These are phyloP conservation scores for Hemisphaericaspora lyxosophila DNA, from an alignment of 1,139 yeast species.

Conservation along the genomic window DNA sequence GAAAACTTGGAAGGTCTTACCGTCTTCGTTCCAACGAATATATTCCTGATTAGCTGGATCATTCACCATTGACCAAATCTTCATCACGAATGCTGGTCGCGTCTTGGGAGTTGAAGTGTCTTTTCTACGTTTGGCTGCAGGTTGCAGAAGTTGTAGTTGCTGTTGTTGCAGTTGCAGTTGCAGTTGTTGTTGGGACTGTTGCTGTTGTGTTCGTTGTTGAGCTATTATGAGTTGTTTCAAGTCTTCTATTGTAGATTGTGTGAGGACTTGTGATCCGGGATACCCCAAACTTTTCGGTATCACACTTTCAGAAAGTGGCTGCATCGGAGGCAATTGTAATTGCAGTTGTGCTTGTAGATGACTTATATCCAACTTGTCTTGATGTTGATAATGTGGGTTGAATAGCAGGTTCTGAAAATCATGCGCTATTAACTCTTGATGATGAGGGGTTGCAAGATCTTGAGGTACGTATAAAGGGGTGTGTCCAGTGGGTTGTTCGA, in stretches of 20 bases:
- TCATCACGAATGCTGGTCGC: slow-evolving; percentile 86
- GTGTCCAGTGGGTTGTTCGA: slow-evolving; percentile 11
- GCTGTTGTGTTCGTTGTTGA: slow-evolving; percentile 14
- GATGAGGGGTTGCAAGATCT: slow-evolving; percentile 6
- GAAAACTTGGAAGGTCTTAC: slow-evolving; percentile 78
- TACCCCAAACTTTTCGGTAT: slow-evolving; percentile 21
- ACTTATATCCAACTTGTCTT: slow-evolving; percentile 2
- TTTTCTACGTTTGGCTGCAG: slow-evolving; percentile 26
- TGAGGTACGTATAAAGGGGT: slow-evolving; percentile 11
- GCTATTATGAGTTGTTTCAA: slow-evolving; percentile 3
- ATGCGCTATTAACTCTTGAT: slow-evolving; percentile 9
- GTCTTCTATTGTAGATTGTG: slow-evolving; percentile 1
- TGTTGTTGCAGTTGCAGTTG: slow-evolving; percentile 5
- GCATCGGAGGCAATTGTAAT: slow-evolving; percentile 31
- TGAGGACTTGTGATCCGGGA: background rate
- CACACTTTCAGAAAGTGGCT: slow-evolving; percentile 38
- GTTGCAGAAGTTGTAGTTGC: slow-evolving; percentile 2
- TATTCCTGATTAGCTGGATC: slow-evolving; percentile 67
- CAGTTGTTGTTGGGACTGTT: slow-evolving; percentile 5
- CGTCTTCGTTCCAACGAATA: slow-evolving; percentile 85
- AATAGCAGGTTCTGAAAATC: slow-evolving; percentile 11
- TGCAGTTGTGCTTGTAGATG: slow-evolving; percentile 6
- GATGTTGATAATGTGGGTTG: slow-evolving; percentile 2
- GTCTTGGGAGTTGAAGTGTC: slow-evolving; percentile 39
- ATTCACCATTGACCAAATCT: slow-evolving; percentile 93